Evolutionary conservation across 495 filamentous ascomycete species (phyloP), one percentile per base, ranked within the genome.

Genomic region (Trichocladium antarcticum): DNA sequence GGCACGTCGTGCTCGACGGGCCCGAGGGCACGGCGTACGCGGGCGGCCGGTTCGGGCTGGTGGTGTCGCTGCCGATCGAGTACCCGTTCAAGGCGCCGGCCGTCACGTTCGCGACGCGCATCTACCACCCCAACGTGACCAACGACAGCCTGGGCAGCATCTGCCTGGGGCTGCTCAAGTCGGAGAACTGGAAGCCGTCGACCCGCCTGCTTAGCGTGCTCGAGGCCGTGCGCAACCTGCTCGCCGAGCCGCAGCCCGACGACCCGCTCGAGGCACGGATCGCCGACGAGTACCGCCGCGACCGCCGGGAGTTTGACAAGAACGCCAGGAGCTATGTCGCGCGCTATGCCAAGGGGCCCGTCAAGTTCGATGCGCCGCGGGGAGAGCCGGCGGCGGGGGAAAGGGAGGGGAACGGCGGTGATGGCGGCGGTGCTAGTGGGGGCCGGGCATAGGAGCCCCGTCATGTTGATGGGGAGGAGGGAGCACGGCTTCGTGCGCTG

Each of bases 61-160:
- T 81, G 40, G 71, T 96, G 49, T 74, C 65, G 16, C 79, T 98
- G 5, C 92, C 92, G 16, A 69, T 67, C 49, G 84, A 92, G 54
- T 98, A 97, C 72, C 92, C 92, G 9, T 98, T 97, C 81, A 94
- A 93, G 59, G 82, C 92, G 5, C 93, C 93, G 0, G 74, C 72
- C 29, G 76, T 98, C 53, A 82, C 72, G 57, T 98, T 97, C 79
- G 75, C 77, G 43, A 98, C 92, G 34, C 95, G 92, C 62, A 87
- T 98, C 70, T 98, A 95, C 74, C 92, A 98, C 74, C 93, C 93
- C 12, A 98, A 98, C 69, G 81, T 98, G 38, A 89, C 85, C 61
- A 95, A 95, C 74, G 93, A 97, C 66, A 82, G 82, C 56, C 40
- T 84, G 49, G 92, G 92, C 8, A 79, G 74, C 60, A 94, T 98